Conservation (phyloP, 1,284 basidiomycete genomes). For the Dichomitus squalens region DNA sequence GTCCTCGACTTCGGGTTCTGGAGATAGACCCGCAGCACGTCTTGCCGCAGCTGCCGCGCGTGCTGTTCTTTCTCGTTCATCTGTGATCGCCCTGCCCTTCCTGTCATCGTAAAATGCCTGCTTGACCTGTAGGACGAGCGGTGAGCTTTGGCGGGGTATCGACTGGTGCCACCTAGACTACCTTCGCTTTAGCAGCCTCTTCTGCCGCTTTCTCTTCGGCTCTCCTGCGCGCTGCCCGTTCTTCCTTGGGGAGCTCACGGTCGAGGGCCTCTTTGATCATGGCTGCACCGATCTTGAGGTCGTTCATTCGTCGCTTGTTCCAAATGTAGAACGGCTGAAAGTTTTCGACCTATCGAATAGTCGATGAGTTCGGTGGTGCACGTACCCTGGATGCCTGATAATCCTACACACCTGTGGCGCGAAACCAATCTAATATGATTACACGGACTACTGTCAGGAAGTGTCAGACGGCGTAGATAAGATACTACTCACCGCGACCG, state of each 20-base stretch:
- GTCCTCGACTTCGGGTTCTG: slow-evolving; percentile 9
- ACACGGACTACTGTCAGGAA: background rate
- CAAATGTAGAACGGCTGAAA: slow-evolving; percentile 63
- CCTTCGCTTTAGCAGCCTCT: slow-evolving; percentile 57
- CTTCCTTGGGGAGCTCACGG: slow-evolving; percentile 56
- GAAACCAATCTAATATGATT: slow-evolving; percentile 63
- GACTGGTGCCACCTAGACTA: slow-evolving; percentile 18
- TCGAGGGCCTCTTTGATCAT: slow-evolving; percentile 65
- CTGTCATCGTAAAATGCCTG: slow-evolving; percentile 77
- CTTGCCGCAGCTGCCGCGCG: slow-evolving; percentile 35
- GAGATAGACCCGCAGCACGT: slow-evolving; percentile 15
- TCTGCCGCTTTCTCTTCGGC: slow-evolving; percentile 58
- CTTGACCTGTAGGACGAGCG: slow-evolving; percentile 52
- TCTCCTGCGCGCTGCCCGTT: slow-evolving; percentile 46
- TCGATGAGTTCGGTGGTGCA: slow-evolving; percentile 1
- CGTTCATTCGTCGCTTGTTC: slow-evolving; percentile 50
- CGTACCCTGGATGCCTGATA: background rate
- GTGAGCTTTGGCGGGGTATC: background rate
- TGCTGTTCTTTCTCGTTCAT: slow-evolving; percentile 60
- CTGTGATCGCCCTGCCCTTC: slow-evolving; percentile 50
- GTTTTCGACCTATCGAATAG: slow-evolving; percentile 40
- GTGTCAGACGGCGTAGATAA: background rate
- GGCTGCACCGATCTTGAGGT: slow-evolving; percentile 61
- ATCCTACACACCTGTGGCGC: slow-evolving; percentile 50
- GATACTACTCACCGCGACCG: slow-evolving; percentile 56